Conservation (phyloP, 805 yeast species). For the Blastobotrys americana region DNA sequence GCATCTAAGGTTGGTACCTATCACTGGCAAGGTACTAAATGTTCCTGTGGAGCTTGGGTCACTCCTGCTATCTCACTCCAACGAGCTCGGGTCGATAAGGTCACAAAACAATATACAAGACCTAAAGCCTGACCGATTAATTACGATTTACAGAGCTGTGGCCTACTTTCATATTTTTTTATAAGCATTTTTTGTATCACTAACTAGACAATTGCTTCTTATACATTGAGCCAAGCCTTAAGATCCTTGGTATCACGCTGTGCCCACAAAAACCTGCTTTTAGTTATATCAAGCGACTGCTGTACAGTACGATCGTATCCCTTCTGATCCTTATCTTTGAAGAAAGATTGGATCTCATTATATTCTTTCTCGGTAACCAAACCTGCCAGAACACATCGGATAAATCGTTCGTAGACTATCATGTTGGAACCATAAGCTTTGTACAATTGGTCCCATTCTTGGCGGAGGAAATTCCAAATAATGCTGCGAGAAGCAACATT, state of each 20-base stretch:
- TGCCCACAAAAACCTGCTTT: conserved; percentile 45
- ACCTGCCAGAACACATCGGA: conserved; percentile 31
- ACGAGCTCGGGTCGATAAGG: conserved; percentile 71
- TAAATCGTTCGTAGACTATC: conserved; percentile 45
- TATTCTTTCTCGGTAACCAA: conserved; percentile 33
- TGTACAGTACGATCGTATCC: conserved; percentile 52
- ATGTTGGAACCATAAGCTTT: conserved; percentile 41
- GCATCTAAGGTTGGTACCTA: conserved; percentile 81
- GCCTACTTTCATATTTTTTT: neutral
- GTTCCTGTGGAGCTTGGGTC: conserved; percentile 95
- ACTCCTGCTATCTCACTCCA: conserved; percentile 83
- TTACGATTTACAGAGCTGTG: neutral
- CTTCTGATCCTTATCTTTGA: conserved; percentile 38
- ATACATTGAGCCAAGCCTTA: conserved; percentile 36
- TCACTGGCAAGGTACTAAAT: conserved; percentile 89
- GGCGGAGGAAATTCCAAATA: conserved; percentile 46
- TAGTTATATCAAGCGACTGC: conserved; percentile 52
- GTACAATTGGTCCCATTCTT: conserved; percentile 41
- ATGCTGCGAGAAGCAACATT: conserved; percentile 38
- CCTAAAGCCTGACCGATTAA: neutral
- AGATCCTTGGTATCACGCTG: conserved; percentile 38
- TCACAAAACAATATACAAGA: conserved; percentile 18
- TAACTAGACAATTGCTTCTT: neutral
- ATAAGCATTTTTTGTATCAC: neutral
- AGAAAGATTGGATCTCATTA: conserved; percentile 38